These are phyloP conservation scores for Westerdykella aurantiaca DNA, from an alignment of 2,329 filamentous ascomycete genomes.

Conservation along the genomic window DNA sequence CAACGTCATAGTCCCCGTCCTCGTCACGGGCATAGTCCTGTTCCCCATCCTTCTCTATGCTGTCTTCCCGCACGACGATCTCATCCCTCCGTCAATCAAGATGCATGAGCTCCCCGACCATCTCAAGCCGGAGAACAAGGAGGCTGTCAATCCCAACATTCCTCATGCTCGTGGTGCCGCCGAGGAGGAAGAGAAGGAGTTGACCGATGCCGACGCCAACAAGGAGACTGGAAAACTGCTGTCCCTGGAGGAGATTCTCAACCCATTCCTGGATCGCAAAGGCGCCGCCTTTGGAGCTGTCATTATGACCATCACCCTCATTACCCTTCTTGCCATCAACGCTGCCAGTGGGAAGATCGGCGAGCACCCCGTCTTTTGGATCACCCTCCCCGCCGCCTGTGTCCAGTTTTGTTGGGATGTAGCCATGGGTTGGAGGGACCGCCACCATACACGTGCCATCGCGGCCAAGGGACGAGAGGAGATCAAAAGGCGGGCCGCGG, in stretches of 20 bases:
- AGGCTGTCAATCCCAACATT: conserved; percentile 67
- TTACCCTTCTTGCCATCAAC: conserved; percentile 62
- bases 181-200: conserved; percentile 46
- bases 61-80: conserved; percentile 57
- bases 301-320: conserved; percentile 62
- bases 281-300: conserved; percentile 59
- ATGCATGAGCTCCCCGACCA: conserved; percentile 63
- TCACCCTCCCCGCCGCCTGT: conserved; percentile 62
- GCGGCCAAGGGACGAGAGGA: conserved; percentile 52
- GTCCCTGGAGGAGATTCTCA: conserved; percentile 67
- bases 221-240: conserved; percentile 51
- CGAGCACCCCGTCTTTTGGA: conserved; percentile 58
- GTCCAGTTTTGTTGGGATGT: conserved; percentile 67
- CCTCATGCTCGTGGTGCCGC: conserved; percentile 55
- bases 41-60: conserved; percentile 67
- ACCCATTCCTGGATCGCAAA: conserved; percentile 64
- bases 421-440: conserved; percentile 56
- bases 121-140: conserved; percentile 40
- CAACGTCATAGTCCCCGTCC: conserved; percentile 70
- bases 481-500: conserved; percentile 41
- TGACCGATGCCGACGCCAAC: conserved; percentile 27
- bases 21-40: conserved; percentile 61
- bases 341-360: conserved; percentile 50
- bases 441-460: conserved; percentile 58
- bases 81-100: conserved; percentile 61